These are phyloP conservation scores for Trametes cinnabarina DNA, from an alignment of 768 basidiomycete genomes.

Conservation along the genomic window DNA sequence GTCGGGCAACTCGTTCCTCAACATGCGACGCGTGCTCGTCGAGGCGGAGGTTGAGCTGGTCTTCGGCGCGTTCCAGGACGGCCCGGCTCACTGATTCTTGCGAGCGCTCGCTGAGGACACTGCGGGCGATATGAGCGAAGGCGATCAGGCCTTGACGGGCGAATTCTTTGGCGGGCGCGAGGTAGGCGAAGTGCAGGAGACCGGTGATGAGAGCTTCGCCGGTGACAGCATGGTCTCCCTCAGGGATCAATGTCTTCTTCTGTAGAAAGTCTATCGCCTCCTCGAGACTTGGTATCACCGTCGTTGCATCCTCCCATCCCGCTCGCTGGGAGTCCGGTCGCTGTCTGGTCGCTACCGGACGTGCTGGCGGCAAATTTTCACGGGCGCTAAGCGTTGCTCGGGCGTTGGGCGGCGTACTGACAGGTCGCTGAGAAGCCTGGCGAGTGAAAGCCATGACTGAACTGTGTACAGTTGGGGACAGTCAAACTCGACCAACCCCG, in stretches of 20 bases:
- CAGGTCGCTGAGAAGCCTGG: neutral
- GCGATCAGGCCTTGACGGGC: neutral
- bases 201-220: constrained; percentile 5
- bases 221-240: neutral
- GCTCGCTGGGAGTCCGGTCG: neutral
- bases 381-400: neutral
- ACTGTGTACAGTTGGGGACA: too few species aligned
- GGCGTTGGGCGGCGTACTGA: neutral
- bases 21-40: constrained; percentile 4
- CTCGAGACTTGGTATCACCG: neutral
- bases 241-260: neutral
- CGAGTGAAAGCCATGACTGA: neutral
- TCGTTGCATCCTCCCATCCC: neutral
- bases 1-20: neutral
- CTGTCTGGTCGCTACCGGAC: neutral
- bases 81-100: neutral
- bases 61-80: neutral
- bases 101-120: neutral
- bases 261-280: neutral
- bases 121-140: constrained; percentile 1
- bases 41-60: neutral
- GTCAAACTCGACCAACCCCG: too few species aligned
- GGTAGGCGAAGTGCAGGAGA: neutral
- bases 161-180: neutral
- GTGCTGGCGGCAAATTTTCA: neutral